Conservation (phyloP, 2,329 filamentous ascomycete genomes). For the Cordyceps farinosa region DNA sequence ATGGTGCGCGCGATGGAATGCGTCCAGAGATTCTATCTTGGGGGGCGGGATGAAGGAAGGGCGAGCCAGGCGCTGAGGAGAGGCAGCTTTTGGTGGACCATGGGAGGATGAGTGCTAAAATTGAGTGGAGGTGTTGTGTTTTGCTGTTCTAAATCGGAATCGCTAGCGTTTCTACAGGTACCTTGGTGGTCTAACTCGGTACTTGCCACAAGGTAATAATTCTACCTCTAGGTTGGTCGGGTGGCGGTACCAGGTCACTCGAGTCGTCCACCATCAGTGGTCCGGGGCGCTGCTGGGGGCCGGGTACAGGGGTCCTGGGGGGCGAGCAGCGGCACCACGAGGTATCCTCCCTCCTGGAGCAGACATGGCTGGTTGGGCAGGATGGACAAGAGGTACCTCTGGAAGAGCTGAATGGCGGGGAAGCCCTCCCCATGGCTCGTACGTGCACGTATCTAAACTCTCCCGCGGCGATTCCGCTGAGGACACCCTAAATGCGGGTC, state of each 20-base stretch:
- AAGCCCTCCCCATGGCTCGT: neutral
- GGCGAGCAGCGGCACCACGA: neutral
- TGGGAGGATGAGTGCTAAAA: neutral
- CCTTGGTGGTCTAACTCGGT: neutral
- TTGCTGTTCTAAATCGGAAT: neutral
- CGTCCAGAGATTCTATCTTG: slow-evolving; percentile 3
- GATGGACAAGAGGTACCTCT: neutral
- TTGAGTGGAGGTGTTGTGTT: neutral
- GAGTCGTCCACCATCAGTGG: neutral
- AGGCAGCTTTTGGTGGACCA: slow-evolving; percentile 9
- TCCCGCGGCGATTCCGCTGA: neutral
- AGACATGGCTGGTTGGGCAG: neutral
- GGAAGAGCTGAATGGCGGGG: neutral
- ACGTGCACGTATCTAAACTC: neutral
- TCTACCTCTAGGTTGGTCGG: too few relatives aligned
- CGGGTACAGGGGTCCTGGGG: slow-evolving; percentile 2
- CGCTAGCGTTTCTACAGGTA: too few relatives aligned
- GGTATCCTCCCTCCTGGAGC: neutral
- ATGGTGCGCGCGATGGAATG: slow-evolving; percentile 8
- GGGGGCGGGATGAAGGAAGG: slow-evolving; percentile 6
- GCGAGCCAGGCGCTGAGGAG: slow-evolving; percentile 5
- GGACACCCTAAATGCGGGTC: neutral
- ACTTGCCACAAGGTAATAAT: neutral
- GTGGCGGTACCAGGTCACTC: neutral
- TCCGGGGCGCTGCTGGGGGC: neutral